Conservation (phyloP, 2,329 filamentous ascomycete genomes). For the Colletotrichum graminicola region DNA sequence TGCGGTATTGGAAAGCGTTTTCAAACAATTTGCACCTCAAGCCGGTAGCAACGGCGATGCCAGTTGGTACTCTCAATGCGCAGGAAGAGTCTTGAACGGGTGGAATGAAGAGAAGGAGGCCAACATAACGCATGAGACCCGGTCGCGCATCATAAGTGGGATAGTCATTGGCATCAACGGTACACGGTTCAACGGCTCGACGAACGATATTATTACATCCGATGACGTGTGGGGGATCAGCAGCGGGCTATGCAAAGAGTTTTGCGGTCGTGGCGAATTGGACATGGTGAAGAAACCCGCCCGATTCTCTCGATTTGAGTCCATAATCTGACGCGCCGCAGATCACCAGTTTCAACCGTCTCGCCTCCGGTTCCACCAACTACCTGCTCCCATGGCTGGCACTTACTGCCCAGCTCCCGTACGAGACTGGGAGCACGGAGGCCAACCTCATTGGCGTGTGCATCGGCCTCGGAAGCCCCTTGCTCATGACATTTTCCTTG, state of each 20-base stretch:
- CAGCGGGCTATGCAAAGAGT: neutral
- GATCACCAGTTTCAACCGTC: slow-evolving; percentile 37
- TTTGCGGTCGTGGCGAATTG: neutral
- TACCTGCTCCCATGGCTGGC: slow-evolving; percentile 45
- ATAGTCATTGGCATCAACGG: neutral
- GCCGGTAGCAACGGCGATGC: neutral
- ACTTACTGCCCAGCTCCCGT: slow-evolving; percentile 44
- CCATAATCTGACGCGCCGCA: neutral
- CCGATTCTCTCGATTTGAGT: no score
- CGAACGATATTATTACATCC: neutral
- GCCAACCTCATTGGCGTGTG: slow-evolving; percentile 43
- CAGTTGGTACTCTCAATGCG: slow-evolving; percentile 1
- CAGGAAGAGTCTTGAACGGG: neutral
- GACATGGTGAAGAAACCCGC: neutral
- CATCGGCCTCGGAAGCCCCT: slow-evolving; percentile 42
- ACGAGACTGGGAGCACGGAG: slow-evolving; percentile 41
- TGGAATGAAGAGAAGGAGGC: neutral
- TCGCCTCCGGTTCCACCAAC: slow-evolving; percentile 41
- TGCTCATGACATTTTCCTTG: slow-evolving; percentile 44
- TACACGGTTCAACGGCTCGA: neutral
- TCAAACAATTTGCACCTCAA: neutral
- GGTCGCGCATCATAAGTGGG: neutral
- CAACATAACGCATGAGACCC: neutral
- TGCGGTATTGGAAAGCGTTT: neutral
- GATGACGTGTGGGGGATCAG: neutral